These are phyloP conservation scores for Skeletonema costatum DNA, from an alignment of 108 stramenopile species.

Conservation along the genomic window DNA sequence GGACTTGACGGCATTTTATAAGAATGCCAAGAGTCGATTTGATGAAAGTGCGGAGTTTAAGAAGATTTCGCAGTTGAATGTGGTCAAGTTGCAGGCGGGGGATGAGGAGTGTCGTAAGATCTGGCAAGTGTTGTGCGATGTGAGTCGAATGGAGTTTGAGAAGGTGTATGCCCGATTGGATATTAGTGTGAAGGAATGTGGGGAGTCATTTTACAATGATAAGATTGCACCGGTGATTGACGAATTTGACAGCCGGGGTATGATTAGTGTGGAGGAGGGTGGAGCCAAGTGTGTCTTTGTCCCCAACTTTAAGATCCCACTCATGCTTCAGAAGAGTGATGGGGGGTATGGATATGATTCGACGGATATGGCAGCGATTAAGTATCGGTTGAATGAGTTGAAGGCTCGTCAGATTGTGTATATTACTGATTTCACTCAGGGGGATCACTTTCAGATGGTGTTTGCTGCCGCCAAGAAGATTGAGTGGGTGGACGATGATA, in stretches of 20 bases:
- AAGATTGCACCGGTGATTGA: constrained; percentile 95
- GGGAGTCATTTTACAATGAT: constrained; percentile 99
- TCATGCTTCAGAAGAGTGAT: constrained; percentile 98
- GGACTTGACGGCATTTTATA: constrained; percentile 97
- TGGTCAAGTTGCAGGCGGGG: constrained; percentile 96
- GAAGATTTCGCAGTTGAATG: constrained; percentile 90
- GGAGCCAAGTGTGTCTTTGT: constrained; percentile 95
- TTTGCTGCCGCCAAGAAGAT: constrained; percentile 92
- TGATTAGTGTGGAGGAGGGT: constrained; percentile 83
- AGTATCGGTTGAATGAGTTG: constrained; percentile 86
- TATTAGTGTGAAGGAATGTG: constrained; percentile 91
- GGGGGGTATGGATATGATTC: constrained; percentile 99
- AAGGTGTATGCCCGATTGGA: constrained; percentile 97
- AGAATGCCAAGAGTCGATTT: constrained; percentile 93
- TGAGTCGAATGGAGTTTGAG: constrained; percentile 93
- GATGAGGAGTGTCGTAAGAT: constrained; percentile 88
- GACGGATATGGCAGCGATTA: constrained; percentile 99
- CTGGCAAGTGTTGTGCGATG: constrained; percentile 95
- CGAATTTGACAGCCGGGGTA: constrained; percentile 75
- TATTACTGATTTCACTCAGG: constrained; percentile 98
- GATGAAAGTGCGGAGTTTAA: constrained; percentile 96
- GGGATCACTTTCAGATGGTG: constrained; percentile 95
- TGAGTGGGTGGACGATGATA: constrained; percentile 86
- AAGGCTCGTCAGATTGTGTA: constrained; percentile 89
- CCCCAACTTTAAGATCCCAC: constrained; percentile 83